Conservation (phyloP, 2,329 filamentous ascomycete species). For the Dactylellina leptospora region DNA sequence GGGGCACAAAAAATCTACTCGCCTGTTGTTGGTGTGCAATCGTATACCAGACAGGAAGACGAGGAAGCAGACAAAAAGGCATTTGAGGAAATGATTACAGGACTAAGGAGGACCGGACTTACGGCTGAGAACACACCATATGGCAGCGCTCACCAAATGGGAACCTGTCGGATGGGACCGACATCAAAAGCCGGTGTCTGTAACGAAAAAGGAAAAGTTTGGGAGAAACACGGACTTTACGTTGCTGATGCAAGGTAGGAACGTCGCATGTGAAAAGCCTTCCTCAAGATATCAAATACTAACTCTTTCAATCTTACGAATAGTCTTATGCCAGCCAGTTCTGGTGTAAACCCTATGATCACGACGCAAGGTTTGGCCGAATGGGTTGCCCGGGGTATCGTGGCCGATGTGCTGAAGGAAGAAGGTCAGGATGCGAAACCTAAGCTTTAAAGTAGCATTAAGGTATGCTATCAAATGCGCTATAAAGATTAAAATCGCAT, state of each 20-base stretch:
- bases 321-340: slow-evolving; percentile 76
- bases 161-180: slow-evolving; percentile 75
- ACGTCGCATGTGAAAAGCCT: neutral
- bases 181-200: slow-evolving; percentile 67
- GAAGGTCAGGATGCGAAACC: slow-evolving; percentile 30
- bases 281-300: neutral
- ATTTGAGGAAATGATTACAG: slow-evolving; percentile 31
- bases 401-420: slow-evolving; percentile 53
- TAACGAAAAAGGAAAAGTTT: slow-evolving; percentile 69
- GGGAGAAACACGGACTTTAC: slow-evolving; percentile 72
- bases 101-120: slow-evolving; percentile 58
- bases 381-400: slow-evolving; percentile 70
- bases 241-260: slow-evolving; percentile 70
- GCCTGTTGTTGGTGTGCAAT: slow-evolving; percentile 69
- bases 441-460: slow-evolving; percentile 15
- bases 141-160: slow-evolving; percentile 82
- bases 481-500: too few species aligned
- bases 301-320: neutral
- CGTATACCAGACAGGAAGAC: slow-evolving; percentile 66
- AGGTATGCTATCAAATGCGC: too few species aligned
- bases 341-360: slow-evolving; percentile 84
- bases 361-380: slow-evolving; percentile 77
- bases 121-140: slow-evolving; percentile 66
- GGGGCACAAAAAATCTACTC: slow-evolving; percentile 83
- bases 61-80: slow-evolving; percentile 52